A percentile compares a stretch with the other conserved stretches of the same genome.
Evolutionary conservation across 2,329 filamentous ascomycete species (phyloP).

Genomic region (Gnomoniopsis sp.): DNA sequence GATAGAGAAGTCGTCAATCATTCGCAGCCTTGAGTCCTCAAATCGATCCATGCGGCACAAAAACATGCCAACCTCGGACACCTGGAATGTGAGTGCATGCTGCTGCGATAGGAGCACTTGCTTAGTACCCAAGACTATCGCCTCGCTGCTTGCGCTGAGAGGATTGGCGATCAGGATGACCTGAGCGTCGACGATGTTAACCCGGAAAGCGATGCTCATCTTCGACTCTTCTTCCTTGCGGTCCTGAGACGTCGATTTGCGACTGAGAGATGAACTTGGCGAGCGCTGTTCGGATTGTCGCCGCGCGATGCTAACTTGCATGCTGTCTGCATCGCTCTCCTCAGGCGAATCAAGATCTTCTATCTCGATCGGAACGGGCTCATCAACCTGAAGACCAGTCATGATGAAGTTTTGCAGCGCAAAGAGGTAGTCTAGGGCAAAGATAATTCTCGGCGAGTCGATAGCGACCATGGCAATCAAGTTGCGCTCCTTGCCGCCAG

Average conservation of each 20-base stretch:
- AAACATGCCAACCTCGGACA: constrained; percentile 96
- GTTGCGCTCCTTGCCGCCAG: constrained; percentile 74
- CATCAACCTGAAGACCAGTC: constrained; percentile 65
- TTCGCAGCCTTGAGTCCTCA: constrained; percentile 82
- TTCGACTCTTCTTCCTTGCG: constrained; percentile 35
- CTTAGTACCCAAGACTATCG: constrained; percentile 91
- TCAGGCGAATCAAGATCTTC: constrained; percentile 43
- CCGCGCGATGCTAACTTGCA: constrained; percentile 40
- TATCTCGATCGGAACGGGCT: constrained; percentile 48
- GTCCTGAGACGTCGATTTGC: not conserved
- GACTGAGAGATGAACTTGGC: constrained; percentile 24
- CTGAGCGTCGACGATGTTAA: constrained; percentile 94
- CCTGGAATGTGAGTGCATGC: constrained; percentile 87
- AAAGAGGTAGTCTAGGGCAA: constrained; percentile 94
- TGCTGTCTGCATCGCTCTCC: constrained; percentile 57
- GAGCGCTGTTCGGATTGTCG: constrained; percentile 32
- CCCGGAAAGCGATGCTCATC: constrained; percentile 80
- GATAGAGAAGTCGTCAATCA: constrained; percentile 94
- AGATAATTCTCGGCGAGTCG: constrained; percentile 90
- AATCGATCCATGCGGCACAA: constrained; percentile 98
- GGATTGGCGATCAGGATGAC: constrained; percentile 96
- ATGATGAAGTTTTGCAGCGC: constrained; percentile 81
- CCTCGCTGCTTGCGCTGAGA: constrained; percentile 83
- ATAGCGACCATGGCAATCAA: constrained; percentile 90
- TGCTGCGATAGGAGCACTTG: constrained; percentile 91